Evolutionary conservation across 306 rosid species (phyloP).

Genomic region (Citrullus amarus): DNA sequence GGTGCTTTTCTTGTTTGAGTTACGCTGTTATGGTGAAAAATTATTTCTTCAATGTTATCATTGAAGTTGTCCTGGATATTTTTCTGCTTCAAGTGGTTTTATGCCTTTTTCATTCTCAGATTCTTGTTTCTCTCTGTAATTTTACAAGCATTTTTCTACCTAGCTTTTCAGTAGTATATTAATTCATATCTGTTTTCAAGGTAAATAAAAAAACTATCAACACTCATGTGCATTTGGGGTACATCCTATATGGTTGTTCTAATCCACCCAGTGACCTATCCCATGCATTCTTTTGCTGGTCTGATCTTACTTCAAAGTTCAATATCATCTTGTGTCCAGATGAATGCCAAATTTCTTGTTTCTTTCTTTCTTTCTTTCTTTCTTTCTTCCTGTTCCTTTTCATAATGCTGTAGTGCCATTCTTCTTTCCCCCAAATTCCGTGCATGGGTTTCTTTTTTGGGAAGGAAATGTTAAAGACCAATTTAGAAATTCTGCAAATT

Average conservation of each 20-base stretch:
- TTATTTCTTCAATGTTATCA: neutral
- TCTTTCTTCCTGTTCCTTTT: neutral
- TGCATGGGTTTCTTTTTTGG: neutral
- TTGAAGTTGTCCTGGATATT: neutral
- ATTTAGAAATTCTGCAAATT: neutral
- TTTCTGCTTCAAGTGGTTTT: neutral
- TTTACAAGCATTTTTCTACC: neutral
- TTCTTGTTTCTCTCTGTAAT: neutral
- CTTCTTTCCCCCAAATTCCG: neutral
- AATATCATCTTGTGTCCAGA: neutral
- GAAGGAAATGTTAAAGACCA: neutral
- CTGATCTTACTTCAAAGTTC: neutral
- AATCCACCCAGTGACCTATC: neutral
- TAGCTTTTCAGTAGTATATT: neutral
- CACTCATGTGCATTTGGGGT: neutral
- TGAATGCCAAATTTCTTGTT: neutral
- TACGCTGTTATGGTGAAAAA: neutral
- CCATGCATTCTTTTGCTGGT: neutral
- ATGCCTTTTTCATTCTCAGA: neutral
- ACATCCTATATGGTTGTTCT: neutral
- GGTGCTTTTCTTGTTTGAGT: constrained; percentile 27
- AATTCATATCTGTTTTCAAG: neutral
- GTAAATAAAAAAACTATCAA: neutral
- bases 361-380: neutral
- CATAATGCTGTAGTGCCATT: neutral